Evolutionary conservation across 2,329 filamentous ascomycete genomes (phyloP).

Genomic region (Westerdykella ornata): DNA sequence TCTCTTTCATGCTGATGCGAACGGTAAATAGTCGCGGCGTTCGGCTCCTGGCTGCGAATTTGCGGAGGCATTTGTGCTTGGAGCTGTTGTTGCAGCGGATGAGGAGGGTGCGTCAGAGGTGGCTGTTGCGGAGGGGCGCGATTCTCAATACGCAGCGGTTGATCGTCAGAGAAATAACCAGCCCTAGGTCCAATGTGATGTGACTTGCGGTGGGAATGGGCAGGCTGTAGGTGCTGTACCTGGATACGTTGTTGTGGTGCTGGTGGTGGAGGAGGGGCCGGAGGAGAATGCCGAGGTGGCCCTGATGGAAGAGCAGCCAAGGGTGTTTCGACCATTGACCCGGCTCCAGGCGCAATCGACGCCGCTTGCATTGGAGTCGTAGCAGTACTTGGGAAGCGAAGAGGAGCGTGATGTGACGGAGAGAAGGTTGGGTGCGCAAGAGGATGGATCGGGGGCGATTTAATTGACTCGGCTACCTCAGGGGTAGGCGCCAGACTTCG

Average conservation of each 20-base stretch:
- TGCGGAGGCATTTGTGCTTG: conserved; percentile 11
- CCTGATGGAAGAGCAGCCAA: conserved; percentile 22
- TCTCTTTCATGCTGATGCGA: conserved; percentile 26
- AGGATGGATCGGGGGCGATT: conserved; percentile 24
- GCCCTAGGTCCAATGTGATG: not conserved
- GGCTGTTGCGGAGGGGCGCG: not conserved
- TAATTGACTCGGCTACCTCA: conserved; percentile 39
- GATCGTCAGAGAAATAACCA: not conserved
- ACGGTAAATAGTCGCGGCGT: conserved; percentile 17
- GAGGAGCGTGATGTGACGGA: conserved; percentile 26
- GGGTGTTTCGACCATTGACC: conserved; percentile 21
- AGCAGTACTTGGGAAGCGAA: conserved; percentile 28
- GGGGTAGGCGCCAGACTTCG: conserved; percentile 42
- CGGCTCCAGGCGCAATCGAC: conserved; percentile 17
- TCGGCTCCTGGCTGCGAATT: conserved; percentile 23
- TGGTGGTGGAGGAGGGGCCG: no score
- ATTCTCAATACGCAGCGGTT: not conserved
- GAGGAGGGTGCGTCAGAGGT: not conserved
- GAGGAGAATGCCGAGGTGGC: conserved; percentile 21
- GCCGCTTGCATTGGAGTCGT: conserved; percentile 29
- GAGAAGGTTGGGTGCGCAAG: conserved; percentile 34
- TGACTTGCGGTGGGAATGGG: conserved; percentile 3
- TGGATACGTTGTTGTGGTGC: conserved; percentile 23
- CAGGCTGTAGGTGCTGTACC: conserved; percentile 8
- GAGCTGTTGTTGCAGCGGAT: conserved; percentile 21